Evolutionary conservation across 2,329 filamentous ascomycete genomes (phyloP).

Genomic region (Colletotrichum phormii): DNA sequence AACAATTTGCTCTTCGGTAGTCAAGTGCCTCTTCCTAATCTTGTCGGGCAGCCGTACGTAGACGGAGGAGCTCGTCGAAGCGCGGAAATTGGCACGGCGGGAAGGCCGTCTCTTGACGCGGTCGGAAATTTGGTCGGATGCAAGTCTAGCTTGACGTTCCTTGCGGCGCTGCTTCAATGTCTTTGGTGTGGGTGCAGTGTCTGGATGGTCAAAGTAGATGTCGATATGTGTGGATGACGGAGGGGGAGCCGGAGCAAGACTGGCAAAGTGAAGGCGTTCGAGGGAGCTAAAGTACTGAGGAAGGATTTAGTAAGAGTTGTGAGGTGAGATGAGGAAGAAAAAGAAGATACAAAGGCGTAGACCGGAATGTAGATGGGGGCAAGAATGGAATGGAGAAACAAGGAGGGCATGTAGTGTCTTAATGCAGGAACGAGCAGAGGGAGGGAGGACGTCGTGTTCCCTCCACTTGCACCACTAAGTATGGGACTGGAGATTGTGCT

Average conservation of each 20-base stretch:
- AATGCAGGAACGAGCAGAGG: conserved; percentile 49
- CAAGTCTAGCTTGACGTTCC: conserved; percentile 29
- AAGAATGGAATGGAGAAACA: conserved; percentile 36
- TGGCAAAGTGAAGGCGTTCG: conserved; percentile 72
- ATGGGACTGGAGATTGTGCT: conserved; percentile 9
- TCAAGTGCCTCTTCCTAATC: conserved; percentile 77
- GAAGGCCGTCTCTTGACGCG: conserved; percentile 46
- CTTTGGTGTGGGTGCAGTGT: conserved; percentile 18
- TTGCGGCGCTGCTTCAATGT: conserved; percentile 37
- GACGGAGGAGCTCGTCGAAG: conserved; percentile 72
- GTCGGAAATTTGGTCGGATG: conserved; percentile 46
- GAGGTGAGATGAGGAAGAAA: background rate
- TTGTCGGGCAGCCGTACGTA: conserved; percentile 79
- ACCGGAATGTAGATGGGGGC: conserved; percentile 1
- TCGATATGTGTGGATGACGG: conserved; percentile 29
- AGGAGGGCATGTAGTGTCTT: conserved; percentile 52
- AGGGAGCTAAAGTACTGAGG: conserved; percentile 78
- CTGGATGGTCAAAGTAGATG: conserved; percentile 14
- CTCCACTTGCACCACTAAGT: background rate
- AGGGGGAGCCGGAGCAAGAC: conserved; percentile 28
- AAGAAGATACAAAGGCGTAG: conserved; percentile 18
- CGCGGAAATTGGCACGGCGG: conserved; percentile 45
- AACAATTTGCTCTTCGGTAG: conserved; percentile 75
- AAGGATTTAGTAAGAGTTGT: conserved; percentile 32
- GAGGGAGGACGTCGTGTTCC: conserved; percentile 8